phyloP scores from a whole-genome alignment of 441 rosid species.

The Pelargonium myrrhifolium region DNA sequence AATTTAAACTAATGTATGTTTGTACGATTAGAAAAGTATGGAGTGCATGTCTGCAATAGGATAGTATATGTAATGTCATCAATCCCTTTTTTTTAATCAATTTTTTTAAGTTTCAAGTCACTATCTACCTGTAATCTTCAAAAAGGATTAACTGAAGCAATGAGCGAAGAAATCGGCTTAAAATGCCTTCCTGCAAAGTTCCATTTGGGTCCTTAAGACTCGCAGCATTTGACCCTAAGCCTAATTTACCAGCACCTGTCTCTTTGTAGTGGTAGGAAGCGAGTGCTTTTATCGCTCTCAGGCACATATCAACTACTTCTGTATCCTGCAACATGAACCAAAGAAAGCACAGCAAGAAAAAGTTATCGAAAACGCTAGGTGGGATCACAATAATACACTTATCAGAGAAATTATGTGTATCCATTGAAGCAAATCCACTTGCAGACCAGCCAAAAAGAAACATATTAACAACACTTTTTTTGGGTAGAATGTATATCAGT shows the following conservation, averaged over 20 bases:
- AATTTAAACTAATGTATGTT: too few relatives aligned
- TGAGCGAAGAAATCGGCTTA: conserved; percentile 63
- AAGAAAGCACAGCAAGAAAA: not conserved
- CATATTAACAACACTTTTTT: too few relatives aligned
- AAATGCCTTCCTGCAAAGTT: conserved; percentile 53
- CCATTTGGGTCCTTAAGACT: conserved; percentile 51
- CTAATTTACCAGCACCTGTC: conserved; percentile 46
- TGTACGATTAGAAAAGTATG: too few relatives aligned
- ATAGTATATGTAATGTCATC: too few relatives aligned
- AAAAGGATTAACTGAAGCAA: conserved; percentile 80
- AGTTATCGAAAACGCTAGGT: not conserved
- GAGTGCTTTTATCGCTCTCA: conserved; percentile 78
- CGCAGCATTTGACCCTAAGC: conserved; percentile 63
- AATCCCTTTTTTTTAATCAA: not conserved
- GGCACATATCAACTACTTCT: conserved; percentile 83
- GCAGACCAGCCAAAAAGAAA: too few relatives aligned
- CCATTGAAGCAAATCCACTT: too few relatives aligned
- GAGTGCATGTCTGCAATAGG: too few relatives aligned
- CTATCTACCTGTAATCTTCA: conserved; percentile 78
- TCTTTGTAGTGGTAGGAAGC: conserved; percentile 90
- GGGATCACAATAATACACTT: not conserved
- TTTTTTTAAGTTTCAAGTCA: not conserved
- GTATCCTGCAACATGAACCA: conserved; percentile 45
- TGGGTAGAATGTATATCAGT: too few relatives aligned
- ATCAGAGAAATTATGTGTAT: too few relatives aligned